Percentiles rank a stretch among this genome's conserved stretches.
These are phyloP conservation scores for Tulasnella sp. DNA, from an alignment of 768 basidiomycete genomes.

Conservation along the genomic window DNA sequence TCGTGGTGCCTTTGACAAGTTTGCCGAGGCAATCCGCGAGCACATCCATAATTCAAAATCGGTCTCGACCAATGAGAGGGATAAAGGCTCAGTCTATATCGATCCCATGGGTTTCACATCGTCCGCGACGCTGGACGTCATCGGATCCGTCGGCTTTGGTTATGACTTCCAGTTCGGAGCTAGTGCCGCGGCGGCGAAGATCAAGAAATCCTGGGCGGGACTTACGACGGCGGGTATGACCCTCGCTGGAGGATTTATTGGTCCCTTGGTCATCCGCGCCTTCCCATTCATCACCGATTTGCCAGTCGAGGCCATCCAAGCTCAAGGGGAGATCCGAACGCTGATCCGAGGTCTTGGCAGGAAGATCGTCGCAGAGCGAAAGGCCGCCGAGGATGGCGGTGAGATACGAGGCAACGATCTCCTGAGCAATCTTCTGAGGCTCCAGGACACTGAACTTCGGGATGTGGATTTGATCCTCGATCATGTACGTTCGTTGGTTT, in stretches of 20 bases:
- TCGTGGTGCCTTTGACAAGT: constrained; percentile 1
- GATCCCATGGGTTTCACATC: constrained; percentile 17
- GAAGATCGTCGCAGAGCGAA: background rate
- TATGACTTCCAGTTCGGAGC: constrained; percentile 31
- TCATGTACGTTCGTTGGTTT: constrained; percentile 6
- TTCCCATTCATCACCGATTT: constrained; percentile 24
- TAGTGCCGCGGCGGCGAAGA: constrained; percentile 25
- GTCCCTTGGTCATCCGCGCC: constrained; percentile 23
- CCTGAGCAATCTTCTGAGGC: background rate
- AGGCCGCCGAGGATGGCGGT: background rate
- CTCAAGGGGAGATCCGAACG: constrained; percentile 22
- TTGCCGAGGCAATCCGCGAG: background rate
- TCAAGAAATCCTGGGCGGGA: constrained; percentile 24
- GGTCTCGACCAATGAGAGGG: background rate
- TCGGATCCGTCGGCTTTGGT: constrained; percentile 31
- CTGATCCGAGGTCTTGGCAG: constrained; percentile 19
- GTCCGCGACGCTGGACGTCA: constrained; percentile 23
- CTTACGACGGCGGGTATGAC: constrained; percentile 13
- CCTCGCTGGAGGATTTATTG: constrained; percentile 11
- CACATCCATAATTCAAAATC: background rate
- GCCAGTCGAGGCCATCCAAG: constrained; percentile 22
- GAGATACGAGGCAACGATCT: constrained; percentile 13
- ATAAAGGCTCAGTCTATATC: background rate
- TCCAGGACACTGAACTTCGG: no score
- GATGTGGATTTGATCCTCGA: constrained; percentile 18